Base-by-base conservation (phyloP, 1,284 basidiomycete species). In the Sporisorium exsertum region DNA sequence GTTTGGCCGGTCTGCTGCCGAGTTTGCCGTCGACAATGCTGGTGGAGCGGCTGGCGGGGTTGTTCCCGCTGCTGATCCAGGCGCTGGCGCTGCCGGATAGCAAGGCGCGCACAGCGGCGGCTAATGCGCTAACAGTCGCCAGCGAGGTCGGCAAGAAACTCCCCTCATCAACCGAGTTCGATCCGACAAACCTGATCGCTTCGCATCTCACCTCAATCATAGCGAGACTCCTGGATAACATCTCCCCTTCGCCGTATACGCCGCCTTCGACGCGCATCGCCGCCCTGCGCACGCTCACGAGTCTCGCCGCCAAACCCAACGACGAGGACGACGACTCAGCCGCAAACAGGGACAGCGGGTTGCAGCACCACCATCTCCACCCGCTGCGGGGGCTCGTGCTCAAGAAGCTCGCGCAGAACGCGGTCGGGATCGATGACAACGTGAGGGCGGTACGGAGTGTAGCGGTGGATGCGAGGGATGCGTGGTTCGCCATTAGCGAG, bases 51-150 rank as follows among this genome's bases (percentile, higher is more conserved):
- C 56, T 80, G 24, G 26, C 33, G 1, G 81, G 96, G 92, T 89
- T 98, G 16, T 90, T 97, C 75, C 95, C 96, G 0, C 88, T 98
- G 18, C 89, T 99, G 1, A 88, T 99, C 51, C 93, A 93, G 22
- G 92, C 93, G 2, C 89, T 99, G 8, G 89, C 92, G 42, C 87
- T 97, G 1, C 90, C 91, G 1, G 92, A 94, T 83, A 85, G 89
- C 5, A 88, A 89, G 24, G 91, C 95, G 64, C 90, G 93, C 20
- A 88, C 89, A 2, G 91, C 92, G 85, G 92, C 95, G 37, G 92
- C 97, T 54, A 90, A 92, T 58, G 92, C 92, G 1, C 88, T 99
- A 33, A 88, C 91, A 3, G 88, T 90, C 1, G 90, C 94, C 20
- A 90, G 93, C 4, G 89, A 65, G 20, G 64, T 77, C 0, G 77